Percentiles rank a stretch among this genome's conserved stretches.
phyloP scores from a whole-genome alignment of 2,329 filamentous ascomycete species.

The Sclerotinia borealis region DNA sequence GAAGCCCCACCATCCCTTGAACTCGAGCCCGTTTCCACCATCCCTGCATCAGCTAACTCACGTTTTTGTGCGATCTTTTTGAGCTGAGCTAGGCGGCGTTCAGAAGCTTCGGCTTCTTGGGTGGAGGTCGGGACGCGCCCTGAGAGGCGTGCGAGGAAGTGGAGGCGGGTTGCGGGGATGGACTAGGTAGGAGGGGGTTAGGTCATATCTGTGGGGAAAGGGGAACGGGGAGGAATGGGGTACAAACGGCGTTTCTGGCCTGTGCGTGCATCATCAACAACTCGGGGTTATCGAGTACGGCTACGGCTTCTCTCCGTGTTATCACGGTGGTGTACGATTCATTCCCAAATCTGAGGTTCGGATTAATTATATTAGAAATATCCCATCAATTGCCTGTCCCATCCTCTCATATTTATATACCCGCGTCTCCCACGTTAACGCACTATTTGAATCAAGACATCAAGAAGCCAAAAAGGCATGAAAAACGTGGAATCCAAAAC shows the following conservation, averaged over 20 bases:
- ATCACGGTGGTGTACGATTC: slow-evolving; percentile 23
- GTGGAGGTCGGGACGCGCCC: neutral
- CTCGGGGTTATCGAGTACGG: slow-evolving; percentile 52
- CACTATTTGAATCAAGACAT: neutral
- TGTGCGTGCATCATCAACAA: slow-evolving; percentile 54
- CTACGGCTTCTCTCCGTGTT: slow-evolving; percentile 42
- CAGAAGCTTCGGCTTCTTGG: neutral
- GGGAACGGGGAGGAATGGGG: neutral
- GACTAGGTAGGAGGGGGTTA: slow-evolving; percentile 40
- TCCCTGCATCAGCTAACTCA: neutral
- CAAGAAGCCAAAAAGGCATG: neutral
- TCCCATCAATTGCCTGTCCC: neutral
- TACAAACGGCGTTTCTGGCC: slow-evolving; percentile 47
- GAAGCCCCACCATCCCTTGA: neutral
- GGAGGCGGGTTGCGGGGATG: slow-evolving; percentile 48
- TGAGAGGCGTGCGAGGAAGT: slow-evolving; percentile 44
- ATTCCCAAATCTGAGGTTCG: slow-evolving; percentile 20
- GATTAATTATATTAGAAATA: neutral
- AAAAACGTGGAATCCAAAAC: slow-evolving; percentile 6
- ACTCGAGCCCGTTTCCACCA: neutral
- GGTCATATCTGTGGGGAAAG: neutral
- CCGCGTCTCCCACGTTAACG: too few relatives aligned
- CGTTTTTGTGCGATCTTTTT: neutral
- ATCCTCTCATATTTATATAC: neutral
- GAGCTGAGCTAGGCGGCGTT: neutral